Evolutionary conservation across 371 early-diverging fungal species (phyloP), one percentile per base, ranked within the genome.

Genomic region (Mucor irregularis): DNA sequence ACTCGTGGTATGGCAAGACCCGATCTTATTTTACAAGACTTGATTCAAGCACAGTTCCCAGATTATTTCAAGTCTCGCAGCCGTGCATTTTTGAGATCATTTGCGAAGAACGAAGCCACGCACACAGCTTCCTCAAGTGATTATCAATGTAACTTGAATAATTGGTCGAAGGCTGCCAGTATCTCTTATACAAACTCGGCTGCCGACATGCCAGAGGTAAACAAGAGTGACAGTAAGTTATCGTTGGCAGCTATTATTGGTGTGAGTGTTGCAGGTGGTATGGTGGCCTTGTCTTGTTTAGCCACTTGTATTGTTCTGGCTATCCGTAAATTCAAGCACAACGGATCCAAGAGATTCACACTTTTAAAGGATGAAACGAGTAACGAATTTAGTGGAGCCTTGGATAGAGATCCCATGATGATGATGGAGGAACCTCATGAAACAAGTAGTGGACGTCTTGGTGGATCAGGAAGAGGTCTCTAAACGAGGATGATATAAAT

Each of bases 41-140:
- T 70, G 51, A 62, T 70, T 47, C 53, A 62, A 49, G 62, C 63
- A 22, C 70, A 70, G 39, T 70, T 62, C 47, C 70, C 70, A 5
- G 63, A 62, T 43, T 70, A 50, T 54, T 62, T 56, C 21, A 42
- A 34, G n/a, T 45, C 49, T 19, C 58, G 61, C 21, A 51, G 34
- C 10, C 60, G 70, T 7, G 45, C 35, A n/a, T 70, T 70, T 50
- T 43, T 70, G 47, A 66, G 70, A 49, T 40, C 49, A 35, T 62
- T 62, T 54, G 54, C 66, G 19, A 25, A 60, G 16, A 47, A 44
- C 33, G 55, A 62, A 28, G n/a, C 53, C 24, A 62, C 40, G 22
- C 35, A 21, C 10, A 48, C 60, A 28, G 39, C 56, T 17, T 33
- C 40, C 21, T 25, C 50, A 47, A 31, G 51, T 29, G 22, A 16